phyloP scores from a whole-genome alignment of 73 alveolate species.

The Effrenium voratum region DNA sequence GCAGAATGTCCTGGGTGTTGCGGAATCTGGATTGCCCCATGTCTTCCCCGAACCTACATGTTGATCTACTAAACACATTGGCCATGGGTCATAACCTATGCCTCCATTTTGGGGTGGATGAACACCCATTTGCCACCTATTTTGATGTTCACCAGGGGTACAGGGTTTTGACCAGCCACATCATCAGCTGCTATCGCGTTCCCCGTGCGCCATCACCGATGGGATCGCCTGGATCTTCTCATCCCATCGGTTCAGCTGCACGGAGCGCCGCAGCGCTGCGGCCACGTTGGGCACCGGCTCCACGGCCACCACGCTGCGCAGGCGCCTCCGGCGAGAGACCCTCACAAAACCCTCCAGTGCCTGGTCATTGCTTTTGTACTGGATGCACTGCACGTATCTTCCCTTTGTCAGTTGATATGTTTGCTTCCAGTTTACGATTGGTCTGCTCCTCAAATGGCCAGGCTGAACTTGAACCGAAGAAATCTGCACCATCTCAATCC shows the following conservation, averaged over 20 bases:
- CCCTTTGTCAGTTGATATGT: too few species aligned
- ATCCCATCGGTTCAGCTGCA: constrained; percentile 57
- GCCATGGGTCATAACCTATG: too few species aligned
- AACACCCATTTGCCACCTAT: neutral
- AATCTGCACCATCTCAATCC: neutral
- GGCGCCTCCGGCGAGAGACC: constrained; percentile 24
- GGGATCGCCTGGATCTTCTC: constrained; percentile 44
- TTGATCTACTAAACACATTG: neutral
- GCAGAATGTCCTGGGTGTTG: too few species aligned
- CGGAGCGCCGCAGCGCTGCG: constrained; percentile 6
- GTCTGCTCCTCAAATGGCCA: too few species aligned
- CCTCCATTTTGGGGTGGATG: too few species aligned
- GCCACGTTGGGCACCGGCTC: constrained; percentile 74
- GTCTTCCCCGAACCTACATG: neutral
- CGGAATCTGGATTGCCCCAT: neutral
- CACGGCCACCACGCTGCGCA: constrained; percentile 1
- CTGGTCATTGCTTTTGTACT: too few species aligned
- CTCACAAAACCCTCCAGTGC: neutral
- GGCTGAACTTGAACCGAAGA: neutral
- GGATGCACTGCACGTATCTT: too few species aligned
- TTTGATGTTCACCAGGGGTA: neutral
- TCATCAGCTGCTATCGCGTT: too few species aligned
- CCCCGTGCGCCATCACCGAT: too few species aligned
- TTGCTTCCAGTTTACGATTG: neutral
- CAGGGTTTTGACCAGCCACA: too few species aligned